Evolutionary conservation across 2,329 filamentous ascomycete species (phyloP).

Genomic region (Plenodomus tracheiphilus): DNA sequence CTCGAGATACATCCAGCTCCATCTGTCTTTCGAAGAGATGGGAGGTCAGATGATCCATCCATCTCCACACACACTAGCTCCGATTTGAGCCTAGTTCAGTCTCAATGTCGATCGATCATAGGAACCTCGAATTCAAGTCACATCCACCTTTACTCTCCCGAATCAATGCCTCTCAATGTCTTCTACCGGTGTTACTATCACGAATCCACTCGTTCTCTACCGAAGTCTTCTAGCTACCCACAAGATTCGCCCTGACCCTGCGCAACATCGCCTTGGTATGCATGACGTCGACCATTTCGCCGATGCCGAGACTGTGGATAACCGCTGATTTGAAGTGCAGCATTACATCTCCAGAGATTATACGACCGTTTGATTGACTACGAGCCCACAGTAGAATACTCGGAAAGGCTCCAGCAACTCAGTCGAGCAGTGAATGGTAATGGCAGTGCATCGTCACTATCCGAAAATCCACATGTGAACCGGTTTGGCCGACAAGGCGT

Average conservation of each 20-base stretch:
- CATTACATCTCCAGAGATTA: conserved; percentile 75
- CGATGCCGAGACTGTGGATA: conserved; percentile 15
- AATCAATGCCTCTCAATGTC: conserved; percentile 39
- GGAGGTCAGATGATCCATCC: background rate
- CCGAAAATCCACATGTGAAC: conserved; percentile 14
- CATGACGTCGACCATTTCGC: conserved; percentile 40
- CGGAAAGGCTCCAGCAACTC: conserved; percentile 65
- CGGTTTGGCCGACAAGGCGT: conserved; percentile 49
- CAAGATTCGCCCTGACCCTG: conserved; percentile 68
- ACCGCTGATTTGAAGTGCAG: conserved; percentile 43
- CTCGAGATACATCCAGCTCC: background rate
- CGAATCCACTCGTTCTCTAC: conserved; percentile 77
- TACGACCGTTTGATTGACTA: conserved; percentile 79
- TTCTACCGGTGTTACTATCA: conserved; percentile 51
- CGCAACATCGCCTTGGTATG: conserved; percentile 66
- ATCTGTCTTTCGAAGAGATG: background rate
- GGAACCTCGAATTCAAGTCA: conserved; percentile 10
- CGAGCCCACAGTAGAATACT: conserved; percentile 71
- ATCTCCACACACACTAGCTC: conserved; percentile 23
- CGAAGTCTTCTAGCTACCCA: conserved; percentile 70
- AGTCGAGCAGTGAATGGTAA: conserved; percentile 47
- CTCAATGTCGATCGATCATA: conserved; percentile 18
- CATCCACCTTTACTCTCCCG: conserved; percentile 5
- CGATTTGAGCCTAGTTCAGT: conserved; percentile 28
- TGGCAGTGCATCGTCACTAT: conserved; percentile 40